A percentile compares a stretch with the other conserved stretches of the same genome.
Conservation (phyloP, 1,284 basidiomycete species). For the Salmacisia buchloeana region DNA sequence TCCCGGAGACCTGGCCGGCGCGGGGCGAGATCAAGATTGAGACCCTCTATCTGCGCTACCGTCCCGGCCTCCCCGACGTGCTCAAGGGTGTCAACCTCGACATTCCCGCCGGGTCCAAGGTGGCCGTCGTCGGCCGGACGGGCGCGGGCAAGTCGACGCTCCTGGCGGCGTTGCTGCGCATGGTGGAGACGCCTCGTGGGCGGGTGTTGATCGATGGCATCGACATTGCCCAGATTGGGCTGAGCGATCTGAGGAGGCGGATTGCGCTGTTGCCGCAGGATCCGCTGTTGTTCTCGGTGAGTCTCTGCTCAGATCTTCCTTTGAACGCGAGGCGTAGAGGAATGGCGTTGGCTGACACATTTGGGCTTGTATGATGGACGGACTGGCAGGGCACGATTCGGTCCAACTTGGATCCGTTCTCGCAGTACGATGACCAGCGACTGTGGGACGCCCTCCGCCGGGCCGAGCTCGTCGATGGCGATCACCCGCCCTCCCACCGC, state of each 20-base stretch:
- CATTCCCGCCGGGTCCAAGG: constrained; percentile 55
- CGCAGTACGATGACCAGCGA: constrained; percentile 47
- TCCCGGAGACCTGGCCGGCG: constrained; percentile 44
- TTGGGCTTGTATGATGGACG: background rate
- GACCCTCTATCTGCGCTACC: constrained; percentile 54
- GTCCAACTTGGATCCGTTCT: constrained; percentile 51
- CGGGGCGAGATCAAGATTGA: constrained; percentile 46
- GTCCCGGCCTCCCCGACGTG: constrained; percentile 55
- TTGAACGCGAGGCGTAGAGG: background rate
- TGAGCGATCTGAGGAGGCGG: constrained; percentile 48
- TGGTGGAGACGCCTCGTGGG: constrained; percentile 63
- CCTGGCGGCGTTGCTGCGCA: constrained; percentile 66
- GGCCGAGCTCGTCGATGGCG: constrained; percentile 42
- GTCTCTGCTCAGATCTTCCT: background rate
- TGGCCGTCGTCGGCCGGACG: constrained; percentile 56
- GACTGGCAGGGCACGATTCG: constrained; percentile 48
- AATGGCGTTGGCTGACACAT: too few relatives aligned
- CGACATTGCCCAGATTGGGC: constrained; percentile 57
- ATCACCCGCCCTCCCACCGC: constrained; percentile 4
- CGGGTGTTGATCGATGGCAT: constrained; percentile 66
- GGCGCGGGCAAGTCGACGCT: constrained; percentile 67
- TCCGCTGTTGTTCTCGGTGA: constrained; percentile 44
- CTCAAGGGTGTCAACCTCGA: constrained; percentile 54
- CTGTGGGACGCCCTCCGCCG: constrained; percentile 50
- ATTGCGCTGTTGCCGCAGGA: constrained; percentile 47